Evolutionary conservation across 2,329 filamentous ascomycete species (phyloP).

Genomic region (Venturia oleaginea): DNA sequence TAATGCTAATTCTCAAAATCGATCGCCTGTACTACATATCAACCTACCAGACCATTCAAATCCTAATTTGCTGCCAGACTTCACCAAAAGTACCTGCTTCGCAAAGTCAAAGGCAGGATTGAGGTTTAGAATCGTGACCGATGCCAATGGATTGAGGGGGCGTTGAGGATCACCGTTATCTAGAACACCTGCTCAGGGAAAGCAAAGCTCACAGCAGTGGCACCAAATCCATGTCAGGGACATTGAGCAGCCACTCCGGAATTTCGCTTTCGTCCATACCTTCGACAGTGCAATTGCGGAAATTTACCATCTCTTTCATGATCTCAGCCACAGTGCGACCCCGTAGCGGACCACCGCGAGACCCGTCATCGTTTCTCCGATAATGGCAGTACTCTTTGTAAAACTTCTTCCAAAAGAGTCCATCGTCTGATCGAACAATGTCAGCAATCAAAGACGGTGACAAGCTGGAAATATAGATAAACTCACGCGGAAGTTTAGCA

Average conservation of each 20-base stretch:
- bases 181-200: background rate
- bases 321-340: constrained; percentile 2
- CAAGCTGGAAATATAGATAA: background rate
- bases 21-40: background rate
- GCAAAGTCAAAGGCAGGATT: background rate
- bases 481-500: background rate
- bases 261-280: background rate
- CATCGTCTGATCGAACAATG: background rate
- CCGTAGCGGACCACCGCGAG: background rate
- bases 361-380: background rate
- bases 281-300: background rate
- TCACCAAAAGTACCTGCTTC: background rate
- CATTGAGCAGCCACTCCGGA: background rate
- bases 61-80: background rate
- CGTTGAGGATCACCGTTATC: background rate
- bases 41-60: background rate
- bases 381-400: background rate
- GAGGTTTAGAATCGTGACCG: background rate
- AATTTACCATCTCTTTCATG: background rate
- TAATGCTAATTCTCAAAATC: background rate
- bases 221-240: constrained; percentile 6
- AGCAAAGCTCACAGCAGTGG: background rate
- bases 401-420: background rate
- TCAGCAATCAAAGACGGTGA: background rate
- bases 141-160: background rate